Percentiles rank a stretch among this genome's conserved stretches.
phyloP scores from a whole-genome alignment of 2,329 filamentous ascomycete genomes.

The Colletotrichum chrysophilum region DNA sequence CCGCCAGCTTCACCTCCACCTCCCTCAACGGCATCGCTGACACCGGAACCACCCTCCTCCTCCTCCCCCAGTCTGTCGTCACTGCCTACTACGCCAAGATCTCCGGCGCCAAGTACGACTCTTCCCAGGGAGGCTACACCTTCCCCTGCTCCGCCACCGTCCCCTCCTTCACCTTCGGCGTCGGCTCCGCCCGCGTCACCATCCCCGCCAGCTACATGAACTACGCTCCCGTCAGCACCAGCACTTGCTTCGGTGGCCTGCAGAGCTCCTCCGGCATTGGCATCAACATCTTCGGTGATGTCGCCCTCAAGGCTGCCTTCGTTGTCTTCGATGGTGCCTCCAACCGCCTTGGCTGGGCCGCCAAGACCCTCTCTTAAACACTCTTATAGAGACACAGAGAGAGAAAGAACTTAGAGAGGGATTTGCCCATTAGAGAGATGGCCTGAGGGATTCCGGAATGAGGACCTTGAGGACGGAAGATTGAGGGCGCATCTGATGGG shows the following conservation, averaged over 20 bases:
- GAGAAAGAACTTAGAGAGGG: not conserved
- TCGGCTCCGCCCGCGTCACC: constrained; percentile 47
- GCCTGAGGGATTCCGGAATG: not conserved
- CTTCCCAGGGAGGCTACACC: constrained; percentile 31
- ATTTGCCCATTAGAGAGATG: not conserved
- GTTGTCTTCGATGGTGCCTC: constrained; percentile 58
- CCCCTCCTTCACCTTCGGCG: constrained; percentile 47
- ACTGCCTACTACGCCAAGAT: constrained; percentile 29
- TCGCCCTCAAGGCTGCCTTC: constrained; percentile 68
- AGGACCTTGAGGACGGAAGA: not conserved
- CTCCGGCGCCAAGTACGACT: constrained; percentile 25
- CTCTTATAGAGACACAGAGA: not conserved
- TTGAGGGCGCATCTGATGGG: not conserved
- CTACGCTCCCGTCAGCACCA: constrained; percentile 46
- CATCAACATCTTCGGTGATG: constrained; percentile 66
- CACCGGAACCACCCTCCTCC: constrained; percentile 32
- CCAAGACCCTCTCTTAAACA: constrained; percentile 23
- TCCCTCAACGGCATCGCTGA: constrained; percentile 27
- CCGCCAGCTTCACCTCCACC: constrained; percentile 12
- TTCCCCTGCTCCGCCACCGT: constrained; percentile 49
- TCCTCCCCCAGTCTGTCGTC: constrained; percentile 27
- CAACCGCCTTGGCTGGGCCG: constrained; percentile 44
- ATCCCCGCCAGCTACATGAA: constrained; percentile 48
- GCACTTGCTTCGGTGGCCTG: constrained; percentile 64
- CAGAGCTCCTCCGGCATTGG: constrained; percentile 41